Percentiles rank a stretch among this genome's conserved stretches.
phyloP scores from a whole-genome alignment of 169 alveolate species.

The Cardiosporidium cionae region DNA sequence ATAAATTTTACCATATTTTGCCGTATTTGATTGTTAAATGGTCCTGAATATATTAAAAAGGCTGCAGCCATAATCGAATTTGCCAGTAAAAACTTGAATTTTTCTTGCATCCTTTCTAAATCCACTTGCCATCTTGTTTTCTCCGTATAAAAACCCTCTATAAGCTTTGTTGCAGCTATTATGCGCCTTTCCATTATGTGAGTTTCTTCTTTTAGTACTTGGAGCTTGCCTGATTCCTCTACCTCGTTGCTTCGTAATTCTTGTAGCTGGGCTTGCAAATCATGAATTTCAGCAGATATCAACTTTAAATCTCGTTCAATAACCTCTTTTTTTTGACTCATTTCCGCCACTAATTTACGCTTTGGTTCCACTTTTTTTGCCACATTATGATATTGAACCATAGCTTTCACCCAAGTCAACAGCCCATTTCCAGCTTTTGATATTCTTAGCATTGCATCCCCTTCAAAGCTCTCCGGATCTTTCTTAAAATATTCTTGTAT shows the following conservation, averaged over 20 bases:
- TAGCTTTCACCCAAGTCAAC: conserved; percentile 74
- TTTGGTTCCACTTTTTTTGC: conserved; percentile 80
- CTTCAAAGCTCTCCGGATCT: conserved; percentile 59
- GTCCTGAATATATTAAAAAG: conserved; percentile 83
- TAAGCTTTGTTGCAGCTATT: conserved; percentile 77
- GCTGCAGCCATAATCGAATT: conserved; percentile 81
- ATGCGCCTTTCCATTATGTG: conserved; percentile 68
- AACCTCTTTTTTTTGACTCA: conserved; percentile 62
- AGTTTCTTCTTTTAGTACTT: conserved; percentile 72
- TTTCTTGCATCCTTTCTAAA: conserved; percentile 54
- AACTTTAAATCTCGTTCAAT: conserved; percentile 74
- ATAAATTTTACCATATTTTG: conserved; percentile 64
- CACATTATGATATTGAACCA: conserved; percentile 75
- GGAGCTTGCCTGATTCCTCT: conserved; percentile 68
- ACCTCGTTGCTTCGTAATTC: conserved; percentile 67
- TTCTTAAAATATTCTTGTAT: conserved; percentile 60
- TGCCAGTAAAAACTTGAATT: conserved; percentile 70
- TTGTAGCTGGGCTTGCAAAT: conserved; percentile 57
- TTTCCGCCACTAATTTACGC: conserved; percentile 67
- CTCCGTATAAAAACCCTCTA: conserved; percentile 75
- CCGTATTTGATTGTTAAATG: conserved; percentile 78
- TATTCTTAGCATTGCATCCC: conserved; percentile 58
- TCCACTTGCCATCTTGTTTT: conserved; percentile 78
- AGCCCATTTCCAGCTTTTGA: conserved; percentile 85
- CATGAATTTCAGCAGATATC: conserved; percentile 62